Evolutionary conservation across 129 eudicot species (phyloP), one percentile per base, ranked within the genome.

Genomic region (Helianthus annuus): DNA sequence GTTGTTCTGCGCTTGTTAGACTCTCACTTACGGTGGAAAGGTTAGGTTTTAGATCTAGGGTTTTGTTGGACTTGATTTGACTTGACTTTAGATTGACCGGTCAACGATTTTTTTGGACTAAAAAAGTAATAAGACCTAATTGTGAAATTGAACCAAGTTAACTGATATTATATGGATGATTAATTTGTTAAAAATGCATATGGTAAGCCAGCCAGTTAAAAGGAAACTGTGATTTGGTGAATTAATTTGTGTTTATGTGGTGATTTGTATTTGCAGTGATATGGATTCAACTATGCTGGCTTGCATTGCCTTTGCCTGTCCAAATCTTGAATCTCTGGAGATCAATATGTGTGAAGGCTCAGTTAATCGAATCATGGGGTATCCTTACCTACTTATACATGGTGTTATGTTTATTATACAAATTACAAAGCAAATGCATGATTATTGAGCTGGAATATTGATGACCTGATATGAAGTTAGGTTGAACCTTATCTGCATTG

Each of bases 281-380:
- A 78, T 91, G 84, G 96, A 95, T 82, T 84, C 97, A 13, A 95
- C 97, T 15, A 81, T 88, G 85, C 68, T 95, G 78, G 99, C 99
- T 48, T 95, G 99, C 83, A 91, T 95, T 76, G 99, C 99, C 0
- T 95, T 95, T 73, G 85, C 97, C 1, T 88, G 99, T 66, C 95
- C 97, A 6, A 81, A 83, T 72, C 74, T 95, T 61, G 89, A 95
- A 70, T 81, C 87, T 32, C 34, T 95, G 81, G 96, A 91, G 87
- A 88, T 95, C 58, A 32, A 42, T 57, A 83, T 81, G 2, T 79
- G 84, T 39, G 88, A 68, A 65, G 78, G 86, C 42, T 80, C 97
- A 6, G 69, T 77, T 52, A 95, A 95, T 70, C 86, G 96, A 34
- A 82, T 95, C n/a, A 79, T 95, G 39, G 99, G 97, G 99, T 95